Evolutionary conservation across 164 flowering plant species (phyloP), one percentile per base, ranked within the genome.

Genomic region (Santalum album): DNA sequence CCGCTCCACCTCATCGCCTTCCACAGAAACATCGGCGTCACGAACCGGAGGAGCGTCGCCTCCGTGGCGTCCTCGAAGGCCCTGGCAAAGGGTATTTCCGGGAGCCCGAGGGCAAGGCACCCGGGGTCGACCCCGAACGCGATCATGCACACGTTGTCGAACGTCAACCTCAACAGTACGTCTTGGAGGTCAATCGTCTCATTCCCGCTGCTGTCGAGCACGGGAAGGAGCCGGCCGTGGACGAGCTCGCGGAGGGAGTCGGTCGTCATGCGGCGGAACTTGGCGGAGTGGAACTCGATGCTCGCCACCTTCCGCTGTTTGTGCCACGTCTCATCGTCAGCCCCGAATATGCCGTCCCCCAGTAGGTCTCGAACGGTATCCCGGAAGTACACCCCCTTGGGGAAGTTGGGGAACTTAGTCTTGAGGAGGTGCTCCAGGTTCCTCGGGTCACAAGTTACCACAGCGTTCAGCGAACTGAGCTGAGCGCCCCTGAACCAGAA

Each of bases 111-210:
- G 3, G 68, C 34, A 0, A 92, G 64, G 58, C 97, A 87, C 4
- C 97, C 97, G 0, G 96, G 99, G 58, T 92, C 97, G 4, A 77
- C 91, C 2, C 96, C 97, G 24, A 92, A 87, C 0, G 99, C 97
- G 2, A 92, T 78, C 90, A 89, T 89, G 71, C 99, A 92, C 1
- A 92, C 86, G 53, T 92, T 92, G 53, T 92, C 99, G 53, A 92
- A 92, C 0, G 99, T 89, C 6, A 92, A 56, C 55, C 97, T 58
- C 17, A 89, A 51, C 0, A 92, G 77, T 18, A 89, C 61, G 54
- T 92, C 95, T 48, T 91, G 98, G 4, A 92, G 59, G 59, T 89
- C 90, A 1, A 58, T n/a, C 1, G 10, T 23, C 23, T 2, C 7
- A 2, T 20, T 6, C 11, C 52, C 47, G 3, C 76, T 63, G 4